Evolutionary conservation across 805 yeast species (phyloP), one percentile per base, ranked within the genome.

Genomic region (Nakazawaea anatomiae): DNA sequence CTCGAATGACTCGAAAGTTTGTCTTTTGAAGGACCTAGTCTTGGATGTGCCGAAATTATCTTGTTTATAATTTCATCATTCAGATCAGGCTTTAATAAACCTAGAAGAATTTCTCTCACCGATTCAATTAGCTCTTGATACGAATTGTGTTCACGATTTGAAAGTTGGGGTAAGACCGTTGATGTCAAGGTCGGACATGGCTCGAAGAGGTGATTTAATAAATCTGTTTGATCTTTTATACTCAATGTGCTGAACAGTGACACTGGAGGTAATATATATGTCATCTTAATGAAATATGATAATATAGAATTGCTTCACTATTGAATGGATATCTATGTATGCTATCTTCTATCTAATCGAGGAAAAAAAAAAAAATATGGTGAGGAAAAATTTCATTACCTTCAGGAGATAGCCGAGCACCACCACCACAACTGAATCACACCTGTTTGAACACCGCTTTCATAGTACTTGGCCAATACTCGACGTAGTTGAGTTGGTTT

Each of bases 1-100:
- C 74, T 69, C 1, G 96, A 87, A 60, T 87, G 91, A 4, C 66
- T 70, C 6, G 88, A 85, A 32, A 88, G 71, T 31, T 69, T 73
- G 10, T 43, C 58, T 54, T 61, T 67, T 3, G 82, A 72, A 3
- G 87, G 87, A 0, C 97, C 97, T 14, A 90, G 70, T 51, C 96
- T 73, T 14, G 97, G 97, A 67, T 90, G 97, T 0, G 97, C 96
- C 1, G 88, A 83, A n/a, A 91, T 80, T 51, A 91, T 89, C 39
- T 75, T 68, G 42, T 53, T 51, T 18, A 54, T 53, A 6, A 36
- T 35, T n/a, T 32, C 41, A 12, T 30, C 28, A 10, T 32, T 42
- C 25, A 6, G 46, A n/a, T 41, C 32, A 3, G 30, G 11, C 14
- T 47, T 12, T n/a, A 30, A 18, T 31, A 51, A 64, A 11, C 54